Conservation (phyloP, 179 eudicot species). For the Nepenthes alata region DNA sequence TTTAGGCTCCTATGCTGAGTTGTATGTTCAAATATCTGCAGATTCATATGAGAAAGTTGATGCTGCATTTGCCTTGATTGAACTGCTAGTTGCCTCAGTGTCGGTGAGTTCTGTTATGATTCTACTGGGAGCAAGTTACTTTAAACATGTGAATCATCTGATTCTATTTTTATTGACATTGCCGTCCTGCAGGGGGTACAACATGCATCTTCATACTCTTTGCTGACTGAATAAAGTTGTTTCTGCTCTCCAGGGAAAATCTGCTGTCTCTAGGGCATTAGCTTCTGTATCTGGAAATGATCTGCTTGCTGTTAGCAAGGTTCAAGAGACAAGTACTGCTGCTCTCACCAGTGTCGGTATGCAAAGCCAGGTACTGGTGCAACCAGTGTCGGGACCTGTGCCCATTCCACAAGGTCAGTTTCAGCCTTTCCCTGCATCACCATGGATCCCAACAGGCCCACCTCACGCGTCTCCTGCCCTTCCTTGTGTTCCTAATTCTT, state of each 20-base stretch:
- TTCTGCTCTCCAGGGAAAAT: conserved; percentile 41
- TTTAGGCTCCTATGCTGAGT: conserved; percentile 41
- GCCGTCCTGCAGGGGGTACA: too few relatives aligned
- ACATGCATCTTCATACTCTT: neutral
- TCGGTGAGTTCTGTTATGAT: conserved; percentile 32
- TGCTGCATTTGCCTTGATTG: conserved; percentile 74
- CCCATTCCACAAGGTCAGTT: conserved; percentile 34
- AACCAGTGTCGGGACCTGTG: conserved; percentile 25
- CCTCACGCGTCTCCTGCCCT: conserved; percentile 30
- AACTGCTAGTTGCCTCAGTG: conserved; percentile 60
- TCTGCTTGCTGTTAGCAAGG: conserved; percentile 14
- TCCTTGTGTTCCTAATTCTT: conserved; percentile 17
- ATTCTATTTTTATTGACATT: neutral
- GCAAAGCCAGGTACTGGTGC: conserved; percentile 31
- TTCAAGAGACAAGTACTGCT: conserved; percentile 23
- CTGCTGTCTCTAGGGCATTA: conserved; percentile 31
- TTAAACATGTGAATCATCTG: neutral
- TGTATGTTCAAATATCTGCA: conserved; percentile 60
- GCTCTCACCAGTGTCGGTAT: conserved; percentile 15
- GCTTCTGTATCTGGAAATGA: conserved; percentile 34
- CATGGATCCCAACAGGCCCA: conserved; percentile 45
- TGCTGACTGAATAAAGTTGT: neutral
- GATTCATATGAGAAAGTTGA: conserved; percentile 87
- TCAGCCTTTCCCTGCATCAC: conserved; percentile 30
- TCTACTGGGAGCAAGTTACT: neutral